Base-by-base conservation (phyloP, 2,329 filamentous ascomycete species). In the Epichloe sylvatica region DNA sequence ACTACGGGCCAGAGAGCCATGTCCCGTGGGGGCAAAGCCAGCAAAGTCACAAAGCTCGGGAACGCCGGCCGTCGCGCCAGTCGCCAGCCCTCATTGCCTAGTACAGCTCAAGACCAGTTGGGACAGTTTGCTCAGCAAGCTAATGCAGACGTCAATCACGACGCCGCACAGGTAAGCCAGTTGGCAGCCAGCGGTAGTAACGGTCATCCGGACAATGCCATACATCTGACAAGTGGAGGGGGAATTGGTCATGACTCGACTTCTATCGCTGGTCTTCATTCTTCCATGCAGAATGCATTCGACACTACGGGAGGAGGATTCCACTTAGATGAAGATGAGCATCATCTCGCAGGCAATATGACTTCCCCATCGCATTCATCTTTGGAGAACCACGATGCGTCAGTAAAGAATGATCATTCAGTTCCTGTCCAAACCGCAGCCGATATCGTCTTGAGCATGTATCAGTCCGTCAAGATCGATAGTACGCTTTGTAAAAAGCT, bases 401-500 rank as follows among this genome's bases (percentile, higher is more conserved):
- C 11, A 7, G 44, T 49, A 4, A 50, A 48, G 35, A 13, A 9
- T 19, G 23, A 44, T 12, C 17, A 17, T 5, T 34, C 38, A 8
- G 37, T 11, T n/a, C 30, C 48, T 9, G 37, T 46, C 40, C 59
- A 54, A 51, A 71, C 70, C 5, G 76, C 74, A 1, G 72, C 72
- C 49, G 65, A 71, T 4, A 59, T 77, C 15, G 74, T 75, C 6
- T 59, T 60, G 12, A 65, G 70, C 41, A 70, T 67, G 1, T 76
- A 75, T 41, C 52, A 56, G 6, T 59, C 62, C 2, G 65, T 78
- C 23, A 66, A 68, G 36, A 68, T 76, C 23, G 75, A 78, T 30
- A 77, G 74, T 57, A 70, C 72, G 0, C 64, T 80, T 11, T 74
- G 73, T n/a, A 76, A 72, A 62, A 70, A 73, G 38, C 63, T 80